These are phyloP conservation scores for Effrenium voratum DNA, from an alignment of 73 alveolate species.

Conservation along the genomic window DNA sequence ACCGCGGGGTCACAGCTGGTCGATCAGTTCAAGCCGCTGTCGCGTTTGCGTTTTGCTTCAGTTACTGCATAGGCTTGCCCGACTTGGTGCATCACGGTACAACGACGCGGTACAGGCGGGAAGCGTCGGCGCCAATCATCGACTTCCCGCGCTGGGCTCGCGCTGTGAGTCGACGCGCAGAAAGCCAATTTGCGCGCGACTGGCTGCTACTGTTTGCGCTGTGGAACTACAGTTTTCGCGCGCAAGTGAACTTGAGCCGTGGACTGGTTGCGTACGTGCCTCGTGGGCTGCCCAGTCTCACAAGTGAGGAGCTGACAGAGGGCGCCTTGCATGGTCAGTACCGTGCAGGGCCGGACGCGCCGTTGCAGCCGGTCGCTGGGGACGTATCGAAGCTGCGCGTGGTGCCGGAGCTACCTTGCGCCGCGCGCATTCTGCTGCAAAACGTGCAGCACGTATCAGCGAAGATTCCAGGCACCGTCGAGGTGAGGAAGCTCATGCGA, in stretches of 20 bases:
- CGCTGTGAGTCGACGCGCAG: too few relatives aligned
- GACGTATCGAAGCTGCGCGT: neutral
- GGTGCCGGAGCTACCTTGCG: neutral
- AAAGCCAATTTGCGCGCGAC: too few relatives aligned
- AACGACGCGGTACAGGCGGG: too few relatives aligned
- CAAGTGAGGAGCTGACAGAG: neutral
- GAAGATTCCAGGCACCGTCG: neutral
- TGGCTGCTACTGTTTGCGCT: neutral
- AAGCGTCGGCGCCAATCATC: too few relatives aligned
- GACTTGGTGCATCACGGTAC: too few relatives aligned
- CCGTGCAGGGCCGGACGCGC: neutral
- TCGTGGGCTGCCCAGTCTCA: neutral
- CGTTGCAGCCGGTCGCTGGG: neutral
- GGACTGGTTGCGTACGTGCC: neutral
- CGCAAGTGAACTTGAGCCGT: neutral
- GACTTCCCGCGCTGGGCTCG: too few relatives aligned
- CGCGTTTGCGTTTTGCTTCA: too few relatives aligned
- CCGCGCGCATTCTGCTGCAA: neutral
- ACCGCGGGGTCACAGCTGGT: too few relatives aligned
- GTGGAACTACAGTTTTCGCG: neutral
- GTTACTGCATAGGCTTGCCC: too few relatives aligned
- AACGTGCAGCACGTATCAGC: neutral
- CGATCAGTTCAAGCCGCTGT: too few relatives aligned
- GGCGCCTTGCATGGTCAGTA: neutral
- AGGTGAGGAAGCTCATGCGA: neutral